Evolutionary conservation across 2,329 filamentous ascomycete species (phyloP).

Genomic region (Aspergillus ochraceus): DNA sequence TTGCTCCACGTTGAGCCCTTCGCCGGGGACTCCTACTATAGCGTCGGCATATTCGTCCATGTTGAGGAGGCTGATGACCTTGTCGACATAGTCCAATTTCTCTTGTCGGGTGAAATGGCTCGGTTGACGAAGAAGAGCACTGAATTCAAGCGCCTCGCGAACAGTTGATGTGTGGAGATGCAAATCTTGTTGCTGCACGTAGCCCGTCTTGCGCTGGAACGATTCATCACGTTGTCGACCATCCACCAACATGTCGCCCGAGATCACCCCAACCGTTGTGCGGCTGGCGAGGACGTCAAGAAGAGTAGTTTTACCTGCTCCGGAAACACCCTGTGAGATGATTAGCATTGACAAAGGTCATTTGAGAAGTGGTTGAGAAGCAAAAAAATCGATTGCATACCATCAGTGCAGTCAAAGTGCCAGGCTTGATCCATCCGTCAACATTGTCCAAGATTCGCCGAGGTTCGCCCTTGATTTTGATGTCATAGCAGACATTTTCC

Average conservation of each 20-base stretch:
- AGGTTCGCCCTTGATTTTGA: conserved; percentile 70
- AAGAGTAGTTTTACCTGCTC: conserved; percentile 85
- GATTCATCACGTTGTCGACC: conserved; percentile 62
- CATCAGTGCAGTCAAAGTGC: conserved; percentile 55
- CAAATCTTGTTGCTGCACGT: conserved; percentile 70
- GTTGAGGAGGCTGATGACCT: conserved; percentile 82
- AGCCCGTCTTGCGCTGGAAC: conserved; percentile 29
- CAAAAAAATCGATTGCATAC: conserved; percentile 28
- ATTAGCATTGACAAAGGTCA: not conserved
- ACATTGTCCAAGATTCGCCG: conserved; percentile 60
- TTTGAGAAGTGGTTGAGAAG: not conserved
- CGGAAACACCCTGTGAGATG: conserved; percentile 62
- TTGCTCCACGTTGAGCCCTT: conserved; percentile 65
- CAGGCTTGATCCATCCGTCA: conserved; percentile 53
- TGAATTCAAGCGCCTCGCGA: conserved; percentile 80
- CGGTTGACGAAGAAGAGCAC: conserved; percentile 77
- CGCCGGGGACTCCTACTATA: conserved; percentile 80
- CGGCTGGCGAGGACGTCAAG: conserved; percentile 79
- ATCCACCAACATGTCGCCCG: conserved; percentile 77
- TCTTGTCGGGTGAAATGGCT: conserved; percentile 65
- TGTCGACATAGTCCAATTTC: conserved; percentile 80
- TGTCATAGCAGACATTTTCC: conserved; percentile 76
- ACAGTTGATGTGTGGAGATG: conserved; percentile 79
- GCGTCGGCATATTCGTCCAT: conserved; percentile 88
- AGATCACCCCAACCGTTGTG: conserved; percentile 80